Evolutionary conservation across 129 eudicot genomes (phyloP).

Genomic region (Centrapalus pauciflorus): DNA sequence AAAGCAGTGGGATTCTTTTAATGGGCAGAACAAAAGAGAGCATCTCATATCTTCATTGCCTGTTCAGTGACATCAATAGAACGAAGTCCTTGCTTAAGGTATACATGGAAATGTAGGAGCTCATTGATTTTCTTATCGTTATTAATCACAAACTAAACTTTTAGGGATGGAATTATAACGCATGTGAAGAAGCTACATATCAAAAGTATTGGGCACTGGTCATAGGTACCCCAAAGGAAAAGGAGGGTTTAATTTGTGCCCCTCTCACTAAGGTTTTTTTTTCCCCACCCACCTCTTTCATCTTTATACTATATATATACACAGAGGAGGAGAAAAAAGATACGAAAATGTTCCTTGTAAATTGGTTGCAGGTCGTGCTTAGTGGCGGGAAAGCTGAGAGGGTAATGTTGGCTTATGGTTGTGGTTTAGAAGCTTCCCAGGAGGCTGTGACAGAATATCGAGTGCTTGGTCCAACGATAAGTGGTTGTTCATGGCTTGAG

Average conservation of each 20-base stretch:
- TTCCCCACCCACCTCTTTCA: background rate
- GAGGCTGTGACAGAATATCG: constrained; percentile 90
- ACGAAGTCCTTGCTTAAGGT: constrained; percentile 53
- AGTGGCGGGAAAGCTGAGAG: constrained; percentile 82
- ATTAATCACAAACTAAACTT: constrained; percentile 3
- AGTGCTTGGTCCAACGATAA: constrained; percentile 83
- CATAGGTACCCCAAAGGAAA: constrained; percentile 79
- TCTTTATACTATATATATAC: background rate
- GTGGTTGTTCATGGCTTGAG: constrained; percentile 96
- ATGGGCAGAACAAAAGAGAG: constrained; percentile 93
- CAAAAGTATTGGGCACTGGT: constrained; percentile 89
- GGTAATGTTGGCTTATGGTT: constrained; percentile 64
- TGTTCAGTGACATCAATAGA: constrained; percentile 49
- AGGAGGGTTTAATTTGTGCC: constrained; percentile 70
- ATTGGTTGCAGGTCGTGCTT: constrained; percentile 53
- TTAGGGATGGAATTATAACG: constrained; percentile 63
- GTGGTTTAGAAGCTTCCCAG: constrained; percentile 68
- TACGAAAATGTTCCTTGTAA: background rate
- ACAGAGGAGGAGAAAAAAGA: background rate
- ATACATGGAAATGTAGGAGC: background rate
- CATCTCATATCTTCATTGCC: constrained; percentile 57
- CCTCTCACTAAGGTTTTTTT: constrained; percentile 75
- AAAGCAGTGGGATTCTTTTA: constrained; percentile 78
- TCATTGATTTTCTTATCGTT: background rate
- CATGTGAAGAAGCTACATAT: constrained; percentile 52